phyloP scores from a whole-genome alignment of 768 basidiomycete genomes.

The Piloderma croceum region DNA sequence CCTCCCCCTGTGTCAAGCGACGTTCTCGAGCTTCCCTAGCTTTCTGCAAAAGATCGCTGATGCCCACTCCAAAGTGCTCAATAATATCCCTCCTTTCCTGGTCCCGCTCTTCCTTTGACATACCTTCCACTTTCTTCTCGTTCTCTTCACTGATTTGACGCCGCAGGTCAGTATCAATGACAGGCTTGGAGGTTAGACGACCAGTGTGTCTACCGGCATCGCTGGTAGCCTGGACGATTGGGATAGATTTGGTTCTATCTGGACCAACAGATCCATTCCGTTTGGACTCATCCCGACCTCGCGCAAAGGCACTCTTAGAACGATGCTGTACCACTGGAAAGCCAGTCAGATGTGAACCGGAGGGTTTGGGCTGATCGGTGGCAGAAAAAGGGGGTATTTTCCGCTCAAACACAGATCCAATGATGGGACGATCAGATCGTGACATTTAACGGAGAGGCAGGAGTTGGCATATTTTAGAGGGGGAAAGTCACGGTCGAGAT shows the following conservation, averaged over 20 bases:
- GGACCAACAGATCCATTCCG: constrained; percentile 15
- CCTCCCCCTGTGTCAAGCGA: too few relatives aligned
- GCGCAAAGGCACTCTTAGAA: constrained; percentile 55
- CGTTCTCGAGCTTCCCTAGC: constrained; percentile 45
- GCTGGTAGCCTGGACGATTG: constrained; percentile 24
- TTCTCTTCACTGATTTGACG: constrained; percentile 65
- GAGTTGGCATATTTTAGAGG: too few relatives aligned
- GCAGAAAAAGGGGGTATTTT: constrained; percentile 20
- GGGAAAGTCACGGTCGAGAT: too few relatives aligned
- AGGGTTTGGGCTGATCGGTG: constrained; percentile 18
- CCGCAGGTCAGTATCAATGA: constrained; percentile 25
- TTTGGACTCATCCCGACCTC: constrained; percentile 35
- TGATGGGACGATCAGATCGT: too few relatives aligned
- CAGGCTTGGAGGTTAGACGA: background rate
- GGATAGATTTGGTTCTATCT: constrained; percentile 11
- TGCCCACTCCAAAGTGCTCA: constrained; percentile 64
- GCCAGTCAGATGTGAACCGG: constrained; percentile 36
- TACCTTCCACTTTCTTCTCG: constrained; percentile 49
- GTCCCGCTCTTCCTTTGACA: constrained; percentile 69
- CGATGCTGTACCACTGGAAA: constrained; percentile 65
- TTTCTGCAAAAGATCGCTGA: constrained; percentile 56
- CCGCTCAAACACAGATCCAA: constrained; percentile 47
- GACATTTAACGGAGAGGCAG: too few relatives aligned
- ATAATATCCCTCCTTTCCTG: constrained; percentile 60
- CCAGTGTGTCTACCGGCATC: background rate